These are phyloP conservation scores for Tolypocladium amazonense DNA, from an alignment of 2,329 filamentous ascomycete genomes.

Conservation along the genomic window DNA sequence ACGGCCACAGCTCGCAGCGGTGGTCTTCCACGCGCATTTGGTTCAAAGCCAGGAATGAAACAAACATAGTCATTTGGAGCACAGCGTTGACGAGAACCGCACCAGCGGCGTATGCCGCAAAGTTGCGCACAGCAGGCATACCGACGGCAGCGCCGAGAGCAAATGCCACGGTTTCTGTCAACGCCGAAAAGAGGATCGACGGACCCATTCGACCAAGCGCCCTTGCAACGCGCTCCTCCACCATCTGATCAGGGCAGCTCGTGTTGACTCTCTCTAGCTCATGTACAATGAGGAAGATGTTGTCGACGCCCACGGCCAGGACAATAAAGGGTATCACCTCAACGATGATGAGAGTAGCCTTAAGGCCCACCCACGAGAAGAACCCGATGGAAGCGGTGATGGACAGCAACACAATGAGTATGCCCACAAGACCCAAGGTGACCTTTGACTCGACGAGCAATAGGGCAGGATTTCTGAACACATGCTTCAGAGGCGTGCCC, in stretches of 20 bases:
- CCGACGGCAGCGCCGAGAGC: constrained; percentile 86
- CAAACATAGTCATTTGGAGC: constrained; percentile 95
- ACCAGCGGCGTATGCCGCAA: constrained; percentile 90
- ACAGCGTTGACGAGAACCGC: constrained; percentile 95
- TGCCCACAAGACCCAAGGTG: constrained; percentile 85
- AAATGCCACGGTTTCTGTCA: constrained; percentile 90
- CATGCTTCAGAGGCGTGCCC: constrained; percentile 70
- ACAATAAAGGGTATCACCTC: constrained; percentile 98
- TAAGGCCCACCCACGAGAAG: constrained; percentile 84
- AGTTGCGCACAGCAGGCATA: constrained; percentile 97
- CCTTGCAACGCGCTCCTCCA: constrained; percentile 76
- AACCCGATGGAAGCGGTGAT: constrained; percentile 91
- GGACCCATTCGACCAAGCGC: constrained; percentile 94
- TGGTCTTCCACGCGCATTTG: constrained; percentile 82
- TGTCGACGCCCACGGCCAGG: constrained; percentile 92
- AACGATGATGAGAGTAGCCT: constrained; percentile 93
- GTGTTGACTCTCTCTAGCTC: constrained; percentile 94
- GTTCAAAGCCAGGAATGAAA: constrained; percentile 83
- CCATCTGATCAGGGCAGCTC: constrained; percentile 78
- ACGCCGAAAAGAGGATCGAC: constrained; percentile 89
- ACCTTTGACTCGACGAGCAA: constrained; percentile 95
- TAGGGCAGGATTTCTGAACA: constrained; percentile 72
- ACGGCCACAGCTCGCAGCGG: constrained; percentile 87
- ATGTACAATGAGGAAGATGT: constrained; percentile 97
- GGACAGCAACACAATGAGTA: constrained; percentile 93